Evolutionary conservation across 179 eudicot species (phyloP).

Genomic region (Patellifolia procumbens): DNA sequence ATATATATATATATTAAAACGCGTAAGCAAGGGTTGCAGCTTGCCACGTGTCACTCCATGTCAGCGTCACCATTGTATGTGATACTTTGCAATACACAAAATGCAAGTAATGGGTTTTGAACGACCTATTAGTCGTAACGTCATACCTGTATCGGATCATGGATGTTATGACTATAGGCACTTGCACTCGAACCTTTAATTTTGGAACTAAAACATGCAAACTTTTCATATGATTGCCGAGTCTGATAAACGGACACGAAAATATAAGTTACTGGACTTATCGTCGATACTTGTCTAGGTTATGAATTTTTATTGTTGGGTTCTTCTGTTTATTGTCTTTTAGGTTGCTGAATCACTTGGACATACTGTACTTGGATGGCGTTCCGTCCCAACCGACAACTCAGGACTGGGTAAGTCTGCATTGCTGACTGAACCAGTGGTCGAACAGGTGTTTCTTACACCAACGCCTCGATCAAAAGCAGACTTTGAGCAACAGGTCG

Average conservation of each 20-base stretch:
- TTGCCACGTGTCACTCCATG: too few relatives aligned
- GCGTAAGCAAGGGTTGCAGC: too few relatives aligned
- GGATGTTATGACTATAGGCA: not conserved
- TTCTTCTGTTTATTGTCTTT: conserved; percentile 13
- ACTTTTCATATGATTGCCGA: not conserved
- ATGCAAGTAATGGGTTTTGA: too few relatives aligned
- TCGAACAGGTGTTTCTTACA: conserved; percentile 98
- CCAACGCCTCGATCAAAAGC: conserved; percentile 73
- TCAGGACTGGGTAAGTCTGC: conserved; percentile 92
- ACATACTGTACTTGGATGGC: conserved; percentile 96
- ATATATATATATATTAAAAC: too few relatives aligned
- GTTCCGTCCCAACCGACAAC: conserved; percentile 86
- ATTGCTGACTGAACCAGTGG: conserved; percentile 87
- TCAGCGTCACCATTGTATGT: too few relatives aligned
- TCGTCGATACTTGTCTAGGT: not conserved
- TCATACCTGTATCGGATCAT: not conserved
- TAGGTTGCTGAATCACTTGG: conserved; percentile 98
- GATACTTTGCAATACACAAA: too few relatives aligned
- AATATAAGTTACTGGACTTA: not conserved
- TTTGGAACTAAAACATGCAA: not conserved
- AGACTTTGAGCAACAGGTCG: conserved; percentile 91
- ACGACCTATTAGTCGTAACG: too few relatives aligned
- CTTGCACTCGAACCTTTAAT: not conserved
- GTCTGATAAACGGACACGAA: not conserved
- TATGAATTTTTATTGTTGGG: conserved; percentile 10